phyloP scores from a whole-genome alignment of 2,329 filamentous ascomycete species.

The Dothistroma septosporum region DNA sequence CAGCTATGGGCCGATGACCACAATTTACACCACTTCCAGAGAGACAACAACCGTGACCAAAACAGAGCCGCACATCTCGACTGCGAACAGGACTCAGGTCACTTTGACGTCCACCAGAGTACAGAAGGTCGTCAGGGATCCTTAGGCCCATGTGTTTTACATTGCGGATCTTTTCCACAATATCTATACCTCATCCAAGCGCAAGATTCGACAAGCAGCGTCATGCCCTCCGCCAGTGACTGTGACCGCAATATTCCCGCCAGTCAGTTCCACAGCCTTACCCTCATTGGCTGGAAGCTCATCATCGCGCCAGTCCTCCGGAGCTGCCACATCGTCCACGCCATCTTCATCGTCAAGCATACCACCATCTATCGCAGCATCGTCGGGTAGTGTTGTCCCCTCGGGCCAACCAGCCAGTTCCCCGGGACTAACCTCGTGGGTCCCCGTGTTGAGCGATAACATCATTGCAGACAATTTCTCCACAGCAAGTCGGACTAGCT shows the following conservation, averaged over 20 bases:
- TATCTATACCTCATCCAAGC: neutral
- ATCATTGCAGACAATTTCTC: neutral
- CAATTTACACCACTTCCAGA: neutral
- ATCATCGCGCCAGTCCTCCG: neutral
- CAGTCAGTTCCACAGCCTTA: neutral
- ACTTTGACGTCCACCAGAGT: neutral
- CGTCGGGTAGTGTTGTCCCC: neutral
- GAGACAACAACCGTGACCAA: neutral
- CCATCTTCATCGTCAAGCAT: neutral
- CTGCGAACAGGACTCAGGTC: neutral
- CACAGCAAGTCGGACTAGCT: too few species aligned
- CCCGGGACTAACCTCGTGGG: neutral
- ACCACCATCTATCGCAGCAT: neutral
- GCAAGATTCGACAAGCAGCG: neutral
- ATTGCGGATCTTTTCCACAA: neutral
- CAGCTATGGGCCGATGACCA: neutral
- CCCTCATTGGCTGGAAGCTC: neutral
- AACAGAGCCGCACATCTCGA: neutral
- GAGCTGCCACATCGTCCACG: neutral
- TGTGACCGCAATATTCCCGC: neutral
- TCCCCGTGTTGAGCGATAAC: neutral
- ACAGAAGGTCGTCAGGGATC: neutral
- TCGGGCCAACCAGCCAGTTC: neutral
- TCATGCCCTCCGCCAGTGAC: slow-evolving; percentile 5
- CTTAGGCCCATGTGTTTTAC: neutral